A percentile compares a stretch with the other conserved stretches of the same genome.
phyloP scores from a whole-genome alignment of 345 rosid species.

The Acer campestre region DNA sequence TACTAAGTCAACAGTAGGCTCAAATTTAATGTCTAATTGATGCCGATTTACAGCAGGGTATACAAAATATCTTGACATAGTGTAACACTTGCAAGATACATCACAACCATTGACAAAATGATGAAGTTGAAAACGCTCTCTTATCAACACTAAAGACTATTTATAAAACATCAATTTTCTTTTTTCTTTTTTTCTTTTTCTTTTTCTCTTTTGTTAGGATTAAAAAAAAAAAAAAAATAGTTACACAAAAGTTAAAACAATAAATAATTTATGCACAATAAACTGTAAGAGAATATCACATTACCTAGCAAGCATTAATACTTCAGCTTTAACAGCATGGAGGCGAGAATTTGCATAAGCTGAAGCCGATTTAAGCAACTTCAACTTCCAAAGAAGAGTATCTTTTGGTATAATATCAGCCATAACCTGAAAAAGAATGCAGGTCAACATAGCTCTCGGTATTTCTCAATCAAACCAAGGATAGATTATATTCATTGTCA shows the following conservation, averaged over 20 bases:
- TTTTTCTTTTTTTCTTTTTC: background rate
- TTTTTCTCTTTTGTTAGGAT: background rate
- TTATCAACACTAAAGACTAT: background rate
- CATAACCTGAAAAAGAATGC: constrained; percentile 46
- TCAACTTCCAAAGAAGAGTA: constrained; percentile 78
- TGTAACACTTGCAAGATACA: background rate
- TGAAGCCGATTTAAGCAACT: constrained; percentile 61
- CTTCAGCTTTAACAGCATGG: constrained; percentile 85
- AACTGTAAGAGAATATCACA: constrained; percentile 3
- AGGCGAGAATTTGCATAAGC: constrained; percentile 80
- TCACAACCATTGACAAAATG: background rate
- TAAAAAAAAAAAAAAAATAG: background rate
- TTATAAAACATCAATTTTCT: background rate
- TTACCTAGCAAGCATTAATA: constrained; percentile 72
- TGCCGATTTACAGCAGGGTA: background rate
- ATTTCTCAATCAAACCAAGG: no score
- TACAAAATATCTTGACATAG: background rate
- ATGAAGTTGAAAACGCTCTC: background rate
- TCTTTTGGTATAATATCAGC: constrained; percentile 61
- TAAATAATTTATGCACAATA: no score
- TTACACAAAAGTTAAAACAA: background rate
- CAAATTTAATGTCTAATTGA: background rate
- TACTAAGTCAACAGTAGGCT: constrained; percentile 1
- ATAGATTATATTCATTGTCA: no score
- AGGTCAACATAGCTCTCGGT: background rate